Evolutionary conservation across 768 basidiomycete species (phyloP), one percentile per base, ranked within the genome.

Genomic region (Russula sp.): DNA sequence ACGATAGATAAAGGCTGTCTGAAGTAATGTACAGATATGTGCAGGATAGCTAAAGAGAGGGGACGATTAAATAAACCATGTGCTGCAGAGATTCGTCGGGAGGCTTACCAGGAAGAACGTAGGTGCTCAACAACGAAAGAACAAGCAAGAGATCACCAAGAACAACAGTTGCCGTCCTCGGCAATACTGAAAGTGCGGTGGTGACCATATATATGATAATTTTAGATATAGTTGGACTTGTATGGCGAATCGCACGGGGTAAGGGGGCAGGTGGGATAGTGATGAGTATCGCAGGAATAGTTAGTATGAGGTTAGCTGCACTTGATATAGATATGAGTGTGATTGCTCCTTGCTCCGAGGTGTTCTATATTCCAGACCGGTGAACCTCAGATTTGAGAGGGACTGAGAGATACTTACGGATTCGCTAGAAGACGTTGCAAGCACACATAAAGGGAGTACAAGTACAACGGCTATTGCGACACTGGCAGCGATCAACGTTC

Each of bases 21-120:
- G 75, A 97, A 86, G 70, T 91, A 85, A 75, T 96, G 93, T 5
- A 85, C 83, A 32, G 81, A 79, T 66, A 96, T 83, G 74, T 95
- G 93, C 57, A 90, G 74, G 52, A 92, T 69, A 16, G 91, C 88
- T 81, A 70, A 29, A 29, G 49, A 45, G 56, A 50, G 7, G 29
- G 35, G 59, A n/a, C 34, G 34, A 47, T 20, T 7, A 39, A 59
- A 51, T 42, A 20, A 0, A 48, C n/a, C 38, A 20, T 42, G 54
- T 1, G 14, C n/a, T 9, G 29, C 9, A 7, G 7, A 52, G 47
- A 39, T 32, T 22, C 25, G 29, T n/a, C 25, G 38, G 22, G 13
- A 45, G 39, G 59, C 76, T 53, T 67, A 82, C 84, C 82, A 61
- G 88, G 86, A 2, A 88, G 71, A 55, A 86, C 73, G 71, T 84